Percentiles rank a stretch among this genome's conserved stretches.
Conservation (phyloP, 2,329 filamentous ascomycete genomes). For the Talaromyces islandicus region DNA sequence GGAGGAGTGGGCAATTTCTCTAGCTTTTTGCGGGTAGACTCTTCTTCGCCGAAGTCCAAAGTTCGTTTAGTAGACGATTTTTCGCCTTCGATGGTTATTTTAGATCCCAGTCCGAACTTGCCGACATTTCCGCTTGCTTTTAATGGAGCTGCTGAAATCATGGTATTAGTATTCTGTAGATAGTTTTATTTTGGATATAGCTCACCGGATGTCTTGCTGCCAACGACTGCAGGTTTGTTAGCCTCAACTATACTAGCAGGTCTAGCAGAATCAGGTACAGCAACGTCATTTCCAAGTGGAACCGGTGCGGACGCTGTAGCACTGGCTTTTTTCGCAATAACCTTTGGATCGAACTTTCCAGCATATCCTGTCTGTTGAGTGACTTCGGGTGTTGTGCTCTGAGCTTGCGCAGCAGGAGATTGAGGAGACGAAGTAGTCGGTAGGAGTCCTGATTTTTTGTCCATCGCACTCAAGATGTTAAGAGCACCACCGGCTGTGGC, state of each 20-base stretch:
- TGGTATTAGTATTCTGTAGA: conserved; percentile 9
- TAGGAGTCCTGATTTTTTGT: conserved; percentile 58
- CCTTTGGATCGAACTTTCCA: conserved; percentile 82
- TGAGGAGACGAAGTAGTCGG: conserved; percentile 48
- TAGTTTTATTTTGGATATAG: conserved; percentile 1
- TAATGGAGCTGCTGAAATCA: conserved; percentile 45
- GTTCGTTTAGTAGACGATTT: conserved; percentile 66
- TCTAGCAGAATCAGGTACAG: conserved; percentile 44
- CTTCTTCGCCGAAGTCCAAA: conserved; percentile 81
- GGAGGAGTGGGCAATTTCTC: conserved; percentile 79
- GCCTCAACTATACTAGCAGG: conserved; percentile 35
- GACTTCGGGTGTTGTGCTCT: not conserved
- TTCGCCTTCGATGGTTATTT: conserved; percentile 58
- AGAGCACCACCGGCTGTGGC: conserved; percentile 57
- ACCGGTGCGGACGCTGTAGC: conserved; percentile 51
- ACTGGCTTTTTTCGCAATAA: conserved; percentile 72
- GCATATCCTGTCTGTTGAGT: conserved; percentile 53
- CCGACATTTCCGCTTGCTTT: conserved; percentile 70
- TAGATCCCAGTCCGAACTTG: conserved; percentile 73
- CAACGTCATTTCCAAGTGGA: conserved; percentile 51
- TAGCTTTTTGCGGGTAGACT: conserved; percentile 78
- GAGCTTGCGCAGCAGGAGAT: conserved; percentile 42
- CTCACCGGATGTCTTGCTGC: conserved; percentile 38
- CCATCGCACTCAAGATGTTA: conserved; percentile 67
- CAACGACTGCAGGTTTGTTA: conserved; percentile 38